Evolutionary conservation across 768 basidiomycete genomes (phyloP).

Genomic region (Calocera viscosa): DNA sequence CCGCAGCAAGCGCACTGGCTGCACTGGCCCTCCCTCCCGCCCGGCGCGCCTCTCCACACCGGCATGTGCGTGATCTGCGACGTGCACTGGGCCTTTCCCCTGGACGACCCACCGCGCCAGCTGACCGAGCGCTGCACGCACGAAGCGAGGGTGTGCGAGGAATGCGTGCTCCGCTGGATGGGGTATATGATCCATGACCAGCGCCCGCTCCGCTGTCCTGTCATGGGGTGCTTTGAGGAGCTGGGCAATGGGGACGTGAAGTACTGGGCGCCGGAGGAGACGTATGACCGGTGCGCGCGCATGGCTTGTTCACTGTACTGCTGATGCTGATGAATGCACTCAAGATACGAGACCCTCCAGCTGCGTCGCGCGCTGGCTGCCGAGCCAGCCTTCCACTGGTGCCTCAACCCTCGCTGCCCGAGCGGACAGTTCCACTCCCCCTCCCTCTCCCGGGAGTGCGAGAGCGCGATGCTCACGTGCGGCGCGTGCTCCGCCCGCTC

Average conservation of each 20-base stretch:
- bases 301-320: not conserved
- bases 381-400: not conserved
- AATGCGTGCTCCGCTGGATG: not conserved
- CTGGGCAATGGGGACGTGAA: not conserved
- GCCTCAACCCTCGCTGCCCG: not conserved
- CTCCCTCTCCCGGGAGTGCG: not conserved
- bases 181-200: not conserved
- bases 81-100: not conserved
- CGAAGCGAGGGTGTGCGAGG: not conserved
- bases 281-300: not conserved
- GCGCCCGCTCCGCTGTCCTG: not conserved
- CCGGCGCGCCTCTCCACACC: not conserved
- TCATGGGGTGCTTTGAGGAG: not conserved
- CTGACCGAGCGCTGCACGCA: not conserved
- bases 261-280: not conserved
- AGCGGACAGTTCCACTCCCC: not conserved
- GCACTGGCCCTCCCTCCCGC: not conserved
- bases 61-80: conserved; percentile 1
- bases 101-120: not conserved
- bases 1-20: too few relatives aligned
- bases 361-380: not conserved
- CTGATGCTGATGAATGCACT: not conserved
- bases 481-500: not conserved
- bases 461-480: not conserved
- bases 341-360: not conserved